Base-by-base conservation (phyloP, 139 green algal genomes). In the Nannochloris sp. region DNA sequence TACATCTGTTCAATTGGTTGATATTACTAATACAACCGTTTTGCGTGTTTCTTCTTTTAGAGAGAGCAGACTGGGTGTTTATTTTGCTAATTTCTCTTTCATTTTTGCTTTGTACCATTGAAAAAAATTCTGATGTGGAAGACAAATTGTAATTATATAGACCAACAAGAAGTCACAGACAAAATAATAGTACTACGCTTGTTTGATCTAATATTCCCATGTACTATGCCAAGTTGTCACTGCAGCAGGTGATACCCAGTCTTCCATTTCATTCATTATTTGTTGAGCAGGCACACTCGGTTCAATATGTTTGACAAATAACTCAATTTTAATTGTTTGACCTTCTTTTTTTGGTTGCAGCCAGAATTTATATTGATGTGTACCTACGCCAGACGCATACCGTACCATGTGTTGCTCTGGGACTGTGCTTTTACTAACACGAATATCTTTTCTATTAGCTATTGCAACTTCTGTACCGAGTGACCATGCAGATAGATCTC, bases 401-500 rank as follows among this genome's bases (percentile, higher is more conserved):
- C 75, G 54, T 8, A 76, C 72, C 31, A 81, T 72, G 47, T 80
- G 65, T 19, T 29, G 29, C 12, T 14, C 55, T 4, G 19, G 32
- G 25, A 56, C 12, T 12, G 39, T 32, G n/a, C n/a, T n/a, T n/a
- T n/a, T n/a, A n/a, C n/a, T n/a, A n/a, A n/a, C n/a, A n/a, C n/a
- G n/a, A 10, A 15, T 14, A 19, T 10, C 55, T 63, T 25, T 57
- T 30, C 25, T 23, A 12, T 54, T 23, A 29, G 15, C 29, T 9
- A 15, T 24, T 1, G 74, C 69, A 54, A 75, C 37, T 7, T 13
- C 32, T 3, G 75, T 38, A 0, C 51, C 46, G 6, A 80, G 56
- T 12, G 70, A 77, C 77, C 74, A 83, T 12, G 9, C 60, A 27
- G 55, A 15, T 27, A 83, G 37, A 14, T 45, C 6, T 2, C 77